Percentiles rank a stretch among this genome's conserved stretches.
These are phyloP conservation scores for Buddleja alternifolia DNA, from an alignment of 257 asterid genomes.

Conservation along the genomic window DNA sequence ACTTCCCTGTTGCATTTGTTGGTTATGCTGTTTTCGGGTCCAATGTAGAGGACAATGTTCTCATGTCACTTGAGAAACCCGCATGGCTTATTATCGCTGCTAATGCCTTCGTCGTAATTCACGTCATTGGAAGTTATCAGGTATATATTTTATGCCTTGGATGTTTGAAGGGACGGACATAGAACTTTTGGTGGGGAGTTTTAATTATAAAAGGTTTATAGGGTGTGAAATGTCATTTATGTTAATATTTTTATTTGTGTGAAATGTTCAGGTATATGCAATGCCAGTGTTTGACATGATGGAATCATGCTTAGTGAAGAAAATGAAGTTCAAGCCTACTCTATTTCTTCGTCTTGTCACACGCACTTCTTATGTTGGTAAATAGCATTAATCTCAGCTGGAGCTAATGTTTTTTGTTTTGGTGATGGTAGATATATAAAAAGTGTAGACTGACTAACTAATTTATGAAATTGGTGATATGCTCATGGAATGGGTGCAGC, in stretches of 20 bases:
- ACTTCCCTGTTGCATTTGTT: slow-evolving; percentile 51
- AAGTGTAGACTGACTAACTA: too few species aligned
- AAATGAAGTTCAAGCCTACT: slow-evolving; percentile 32
- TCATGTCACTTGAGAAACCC: slow-evolving; percentile 45
- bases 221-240: background rate
- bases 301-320: slow-evolving; percentile 46
- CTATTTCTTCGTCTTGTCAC: slow-evolving; percentile 32
- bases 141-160: too few species aligned
- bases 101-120: slow-evolving; percentile 50
- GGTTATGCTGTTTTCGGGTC: slow-evolving; percentile 52
- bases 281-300: slow-evolving; percentile 60
- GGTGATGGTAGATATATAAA: too few species aligned
- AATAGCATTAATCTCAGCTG: background rate
- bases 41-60: slow-evolving; percentile 44
- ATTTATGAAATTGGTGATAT: background rate
- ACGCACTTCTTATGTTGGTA: slow-evolving; percentile 50
- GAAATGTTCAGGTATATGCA: slow-evolving; percentile 42
- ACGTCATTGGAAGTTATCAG: slow-evolving; percentile 68
- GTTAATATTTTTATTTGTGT: background rate
- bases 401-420: too few species aligned
- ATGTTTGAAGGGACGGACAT: too few species aligned
- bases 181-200: too few species aligned
- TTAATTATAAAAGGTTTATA: too few species aligned
- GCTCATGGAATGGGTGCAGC: slow-evolving; percentile 21
- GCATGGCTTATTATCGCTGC: slow-evolving; percentile 51